These are phyloP conservation scores for Arthrobotrys conoides DNA, from an alignment of 2,329 filamentous ascomycete species.

Conservation along the genomic window DNA sequence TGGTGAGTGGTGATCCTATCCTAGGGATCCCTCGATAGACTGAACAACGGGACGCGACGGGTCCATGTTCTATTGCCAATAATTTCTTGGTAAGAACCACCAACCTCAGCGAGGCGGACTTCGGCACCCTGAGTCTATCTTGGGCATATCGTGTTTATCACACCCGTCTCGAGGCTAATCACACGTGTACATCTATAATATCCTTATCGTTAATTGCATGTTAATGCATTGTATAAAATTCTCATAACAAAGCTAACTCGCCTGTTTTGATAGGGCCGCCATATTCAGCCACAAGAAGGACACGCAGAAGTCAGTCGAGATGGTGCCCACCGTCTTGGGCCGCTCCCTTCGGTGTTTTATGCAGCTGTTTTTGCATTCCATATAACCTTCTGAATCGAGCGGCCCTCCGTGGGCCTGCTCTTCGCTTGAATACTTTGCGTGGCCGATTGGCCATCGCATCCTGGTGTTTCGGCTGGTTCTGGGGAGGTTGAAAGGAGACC, in stretches of 20 bases:
- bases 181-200: too few species aligned
- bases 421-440: background rate
- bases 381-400: background rate
- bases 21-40: background rate
- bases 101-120: too few species aligned
- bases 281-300: background rate
- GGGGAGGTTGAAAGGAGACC: background rate
- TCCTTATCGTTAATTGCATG: background rate
- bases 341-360: background rate
- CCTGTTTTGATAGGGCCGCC: background rate
- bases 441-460: constrained; percentile 8
- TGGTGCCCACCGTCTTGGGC: background rate
- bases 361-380: background rate
- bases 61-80: too few species aligned
- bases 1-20: background rate
- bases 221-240: background rate
- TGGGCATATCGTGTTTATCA: too few species aligned
- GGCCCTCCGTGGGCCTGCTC: background rate
- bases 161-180: too few species aligned
- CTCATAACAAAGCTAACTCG: background rate
- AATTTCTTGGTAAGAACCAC: too few species aligned
- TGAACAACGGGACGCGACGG: background rate
- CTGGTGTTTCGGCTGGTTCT: background rate
- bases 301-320: too few species aligned
- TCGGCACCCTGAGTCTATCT: too few species aligned